Conservation (phyloP, 805 yeast species). For the Barnettozyma sp. region DNA sequence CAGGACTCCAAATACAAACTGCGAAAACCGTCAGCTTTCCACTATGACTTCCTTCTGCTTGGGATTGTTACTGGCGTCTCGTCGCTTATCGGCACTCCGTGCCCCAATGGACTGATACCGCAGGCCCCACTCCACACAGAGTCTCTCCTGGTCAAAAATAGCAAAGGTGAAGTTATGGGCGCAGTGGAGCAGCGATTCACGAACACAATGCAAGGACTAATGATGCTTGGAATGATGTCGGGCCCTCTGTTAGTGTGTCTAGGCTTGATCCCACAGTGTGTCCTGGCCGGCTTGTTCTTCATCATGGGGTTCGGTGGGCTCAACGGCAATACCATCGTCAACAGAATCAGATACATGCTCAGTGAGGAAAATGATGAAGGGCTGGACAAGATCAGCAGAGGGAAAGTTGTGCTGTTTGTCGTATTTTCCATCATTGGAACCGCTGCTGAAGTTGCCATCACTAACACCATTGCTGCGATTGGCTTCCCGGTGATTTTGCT, state of each 20-base stretch:
- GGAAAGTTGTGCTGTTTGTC: constrained; percentile 46
- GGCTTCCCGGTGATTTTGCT: constrained; percentile 88
- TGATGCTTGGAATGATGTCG: constrained; percentile 83
- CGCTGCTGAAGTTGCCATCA: constrained; percentile 76
- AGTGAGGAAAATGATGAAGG: constrained; percentile 19
- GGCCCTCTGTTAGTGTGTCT: constrained; percentile 78
- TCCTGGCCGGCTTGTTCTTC: constrained; percentile 85
- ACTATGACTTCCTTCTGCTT: constrained; percentile 81
- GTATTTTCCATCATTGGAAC: constrained; percentile 58
- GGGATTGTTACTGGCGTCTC: constrained; percentile 85
- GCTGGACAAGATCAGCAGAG: constrained; percentile 27
- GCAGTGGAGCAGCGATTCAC: constrained; percentile 90
- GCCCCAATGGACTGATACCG: constrained; percentile 95
- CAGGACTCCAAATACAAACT: constrained; percentile 78
- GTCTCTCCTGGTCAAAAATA: constrained; percentile 51
- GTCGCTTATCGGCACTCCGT: constrained; percentile 86
- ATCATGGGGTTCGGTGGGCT: constrained; percentile 86
- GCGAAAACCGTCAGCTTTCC: constrained; percentile 82
- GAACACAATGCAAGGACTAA: constrained; percentile 75
- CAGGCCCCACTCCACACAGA: constrained; percentile 94
- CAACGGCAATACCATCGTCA: constrained; percentile 55
- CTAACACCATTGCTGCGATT: constrained; percentile 83
- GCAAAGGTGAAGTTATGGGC: constrained; percentile 16
- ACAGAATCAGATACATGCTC: constrained; percentile 56
- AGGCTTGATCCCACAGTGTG: constrained; percentile 87